These are phyloP conservation scores for Cladosporium sphaerospermum DNA, from an alignment of 2,329 filamentous ascomycete species.

Conservation along the genomic window DNA sequence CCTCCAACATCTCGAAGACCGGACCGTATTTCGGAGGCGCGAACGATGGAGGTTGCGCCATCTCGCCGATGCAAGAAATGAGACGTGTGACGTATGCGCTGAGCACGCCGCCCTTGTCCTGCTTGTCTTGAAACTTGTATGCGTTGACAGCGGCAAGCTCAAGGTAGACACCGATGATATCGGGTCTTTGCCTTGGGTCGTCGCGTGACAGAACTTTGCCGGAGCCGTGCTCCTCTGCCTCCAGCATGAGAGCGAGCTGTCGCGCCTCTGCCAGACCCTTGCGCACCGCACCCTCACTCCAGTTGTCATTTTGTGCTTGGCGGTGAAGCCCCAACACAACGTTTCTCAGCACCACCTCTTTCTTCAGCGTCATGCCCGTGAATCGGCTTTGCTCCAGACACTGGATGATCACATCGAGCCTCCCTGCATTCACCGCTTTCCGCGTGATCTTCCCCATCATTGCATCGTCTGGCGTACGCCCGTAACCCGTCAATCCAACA, in stretches of 20 bases:
- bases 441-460: constrained; percentile 31
- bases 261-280: constrained; percentile 35
- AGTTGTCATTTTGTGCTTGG: constrained; percentile 28
- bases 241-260: constrained; percentile 36
- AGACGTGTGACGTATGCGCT: constrained; percentile 35
- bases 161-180: constrained; percentile 37
- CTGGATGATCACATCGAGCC: constrained; percentile 26
- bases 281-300: constrained; percentile 32
- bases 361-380: constrained; percentile 31
- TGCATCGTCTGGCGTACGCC: constrained; percentile 14
- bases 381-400: constrained; percentile 27
- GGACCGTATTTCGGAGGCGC: constrained; percentile 7
- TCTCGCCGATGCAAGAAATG: constrained; percentile 26
- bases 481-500: constrained; percentile 26
- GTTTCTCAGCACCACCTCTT: constrained; percentile 25
- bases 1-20: constrained; percentile 24
- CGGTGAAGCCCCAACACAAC: constrained; percentile 33
- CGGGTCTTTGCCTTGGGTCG: constrained; percentile 31
- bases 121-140: constrained; percentile 27
- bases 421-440: constrained; percentile 25
- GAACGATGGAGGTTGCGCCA: neutral
- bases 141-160: constrained; percentile 39
- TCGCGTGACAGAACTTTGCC: constrained; percentile 16
- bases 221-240: constrained; percentile 34
- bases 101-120: constrained; percentile 34